A percentile compares a stretch with the other conserved stretches of the same genome.
Evolutionary conservation across 1,284 basidiomycete species (phyloP).

Genomic region (Pulveroboletus sp.): DNA sequence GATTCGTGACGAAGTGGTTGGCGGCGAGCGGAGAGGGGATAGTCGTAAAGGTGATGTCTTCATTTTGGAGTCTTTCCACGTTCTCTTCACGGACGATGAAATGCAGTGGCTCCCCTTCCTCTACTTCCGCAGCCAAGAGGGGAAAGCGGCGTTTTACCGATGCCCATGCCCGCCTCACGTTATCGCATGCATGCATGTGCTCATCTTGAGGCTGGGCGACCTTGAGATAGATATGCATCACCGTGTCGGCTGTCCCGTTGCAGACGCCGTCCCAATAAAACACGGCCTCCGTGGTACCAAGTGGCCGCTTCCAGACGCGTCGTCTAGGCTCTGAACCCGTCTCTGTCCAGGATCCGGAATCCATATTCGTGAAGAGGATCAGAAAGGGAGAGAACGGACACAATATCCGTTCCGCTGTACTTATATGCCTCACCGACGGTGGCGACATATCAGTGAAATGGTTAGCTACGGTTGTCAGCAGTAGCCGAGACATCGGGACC

Average conservation of each 20-base stretch:
- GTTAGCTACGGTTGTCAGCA: too few species aligned
- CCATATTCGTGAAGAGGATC: not conserved
- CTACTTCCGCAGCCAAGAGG: conserved; percentile 8
- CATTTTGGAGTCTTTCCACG: not conserved
- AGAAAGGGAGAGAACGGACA: not conserved
- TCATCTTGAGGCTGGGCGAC: not conserved
- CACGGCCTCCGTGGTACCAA: conserved; percentile 2
- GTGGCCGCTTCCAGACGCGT: conserved; percentile 1
- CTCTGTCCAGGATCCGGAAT: not conserved
- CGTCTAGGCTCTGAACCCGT: not conserved
- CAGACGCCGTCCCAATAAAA: conserved; percentile 7
- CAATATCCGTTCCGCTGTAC: too few species aligned
- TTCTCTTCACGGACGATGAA: conserved; percentile 6
- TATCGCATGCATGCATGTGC: not conserved
- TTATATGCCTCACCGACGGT: too few species aligned
- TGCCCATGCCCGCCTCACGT: not conserved
- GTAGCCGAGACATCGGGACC: too few species aligned
- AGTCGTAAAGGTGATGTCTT: conserved; percentile 5
- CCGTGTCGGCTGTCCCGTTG: conserved; percentile 6
- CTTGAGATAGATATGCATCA: conserved; percentile 13
- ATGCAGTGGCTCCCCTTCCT: not conserved
- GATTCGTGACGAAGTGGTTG: conserved; percentile 1
- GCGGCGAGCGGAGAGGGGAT: not conserved
- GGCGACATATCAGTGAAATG: too few species aligned
- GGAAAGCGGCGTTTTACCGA: not conserved